These are phyloP conservation scores for Cordyceps tenuipes DNA, from an alignment of 2,329 filamentous ascomycete genomes.

Conservation along the genomic window DNA sequence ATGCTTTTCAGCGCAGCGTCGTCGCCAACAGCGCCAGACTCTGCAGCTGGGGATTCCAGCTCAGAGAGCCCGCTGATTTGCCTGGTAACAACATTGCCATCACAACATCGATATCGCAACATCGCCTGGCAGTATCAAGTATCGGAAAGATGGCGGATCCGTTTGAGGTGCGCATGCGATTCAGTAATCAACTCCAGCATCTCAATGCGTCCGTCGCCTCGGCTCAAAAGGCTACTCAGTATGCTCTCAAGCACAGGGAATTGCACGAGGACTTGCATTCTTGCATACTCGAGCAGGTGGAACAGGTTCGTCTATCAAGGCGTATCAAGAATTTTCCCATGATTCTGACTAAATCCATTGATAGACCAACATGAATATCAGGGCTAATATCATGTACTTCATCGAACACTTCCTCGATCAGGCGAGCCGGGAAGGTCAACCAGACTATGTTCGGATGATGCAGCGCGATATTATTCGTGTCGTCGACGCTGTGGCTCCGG, in stretches of 20 bases:
- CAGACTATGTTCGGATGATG: slow-evolving; percentile 87
- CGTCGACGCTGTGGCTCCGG: slow-evolving; percentile 83
- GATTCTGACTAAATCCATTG: neutral
- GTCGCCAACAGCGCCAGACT: neutral
- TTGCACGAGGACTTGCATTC: slow-evolving; percentile 96
- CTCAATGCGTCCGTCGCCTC: slow-evolving; percentile 85
- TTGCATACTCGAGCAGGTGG: slow-evolving; percentile 92
- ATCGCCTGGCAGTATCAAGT: neutral
- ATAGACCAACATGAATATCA: slow-evolving; percentile 88
- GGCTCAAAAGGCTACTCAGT: slow-evolving; percentile 86
- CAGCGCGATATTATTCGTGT: slow-evolving; percentile 86
- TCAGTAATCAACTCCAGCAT: slow-evolving; percentile 81
- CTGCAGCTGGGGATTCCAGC: neutral
- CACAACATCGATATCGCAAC: neutral
- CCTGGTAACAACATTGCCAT: neutral
- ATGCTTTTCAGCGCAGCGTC: neutral
- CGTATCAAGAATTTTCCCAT: neutral
- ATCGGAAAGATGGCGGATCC: slow-evolving; percentile 57
- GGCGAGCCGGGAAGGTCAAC: slow-evolving; percentile 65
- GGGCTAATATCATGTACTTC: slow-evolving; percentile 99
- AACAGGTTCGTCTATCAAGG: slow-evolving; percentile 50
- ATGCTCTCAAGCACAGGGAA: slow-evolving; percentile 87
- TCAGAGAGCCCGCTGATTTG: neutral
- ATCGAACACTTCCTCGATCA: slow-evolving; percentile 90
- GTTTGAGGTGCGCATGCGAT: slow-evolving; percentile 97